Base-by-base conservation (phyloP, 2,329 filamentous ascomycete genomes). In the Coniochaeta prunicola region DNA sequence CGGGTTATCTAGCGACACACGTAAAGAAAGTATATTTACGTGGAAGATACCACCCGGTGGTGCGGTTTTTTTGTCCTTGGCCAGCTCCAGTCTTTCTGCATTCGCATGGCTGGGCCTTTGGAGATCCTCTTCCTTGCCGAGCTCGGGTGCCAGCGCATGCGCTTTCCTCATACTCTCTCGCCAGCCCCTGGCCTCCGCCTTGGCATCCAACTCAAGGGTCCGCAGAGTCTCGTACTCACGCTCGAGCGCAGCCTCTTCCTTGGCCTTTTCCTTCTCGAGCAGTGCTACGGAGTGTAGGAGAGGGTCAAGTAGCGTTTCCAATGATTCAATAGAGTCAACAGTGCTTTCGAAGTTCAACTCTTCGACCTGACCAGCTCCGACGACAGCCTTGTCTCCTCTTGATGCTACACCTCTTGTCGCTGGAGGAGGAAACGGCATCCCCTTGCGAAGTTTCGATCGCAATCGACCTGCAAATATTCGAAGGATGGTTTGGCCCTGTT, bases 271-370 rank as follows among this genome's bases (percentile, higher is more conserved):
- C 30, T 77, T 74, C 58, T 74, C 73, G 33, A 91, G 75, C 53
- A 90, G 71, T 62, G 82, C 79, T 26, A 88, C 81, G 4, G 83
- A 79, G 70, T 90, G 86, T 45, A 86, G 72, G 21, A 82, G 74
- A 1, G 86, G 84, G 17, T 83, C 85, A 5, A 90, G 79, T 70
- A 81, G 79, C 60, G 74, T 74, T 67, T 88, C 82, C 28, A 88
- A 70, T 9, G 71, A 71, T 59, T 77, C 73, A 61, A 83, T 83
- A n/a, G 80, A 80, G 64, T 86, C 81, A 9, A 87, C 74, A 15
- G 86, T 80, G 64, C 78, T 81, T 67, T 90, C 87, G 62, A 86
- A 86, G 65, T 88, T 80, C 53, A 91, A 82, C 66, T 88, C 84
- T 30, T 78, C 75, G 50, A 80, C 81, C 56, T 83, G 77, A 17